Percentiles rank a stretch among this genome's conserved stretches.
phyloP scores from a whole-genome alignment of 345 rosid genomes.

The Ailanthus altissimus region DNA sequence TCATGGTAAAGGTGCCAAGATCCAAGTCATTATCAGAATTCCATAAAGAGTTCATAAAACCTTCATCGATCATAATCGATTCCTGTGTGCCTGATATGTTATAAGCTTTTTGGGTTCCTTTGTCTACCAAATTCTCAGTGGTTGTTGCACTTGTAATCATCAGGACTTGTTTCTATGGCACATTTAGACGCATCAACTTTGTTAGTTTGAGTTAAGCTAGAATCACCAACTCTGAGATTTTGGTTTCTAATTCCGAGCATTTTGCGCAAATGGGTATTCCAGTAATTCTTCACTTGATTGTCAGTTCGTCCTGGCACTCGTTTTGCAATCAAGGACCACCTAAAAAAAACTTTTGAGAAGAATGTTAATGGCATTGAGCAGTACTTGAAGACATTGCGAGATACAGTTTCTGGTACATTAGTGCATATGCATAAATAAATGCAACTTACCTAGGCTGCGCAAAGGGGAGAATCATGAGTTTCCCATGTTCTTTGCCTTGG shows the following conservation, averaged over 20 bases:
- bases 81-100: conserved; percentile 18
- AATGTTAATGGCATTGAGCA: not conserved
- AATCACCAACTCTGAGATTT: conserved; percentile 17
- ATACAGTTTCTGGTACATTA: not conserved
- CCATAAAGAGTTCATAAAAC: conserved; percentile 39
- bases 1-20: conserved; percentile 37
- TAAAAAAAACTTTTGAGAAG: not conserved
- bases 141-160: not conserved
- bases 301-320: conserved; percentile 74
- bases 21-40: conserved; percentile 38
- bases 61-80: conserved; percentile 21
- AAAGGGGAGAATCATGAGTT: no score
- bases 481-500: no score
- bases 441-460: not conserved
- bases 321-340: conserved; percentile 77
- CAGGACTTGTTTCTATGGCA: conserved; percentile 2
- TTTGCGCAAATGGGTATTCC: conserved; percentile 62
- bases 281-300: conserved; percentile 73
- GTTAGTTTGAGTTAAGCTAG: conserved; percentile 15
- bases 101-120: conserved; percentile 12
- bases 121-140: conserved; percentile 13
- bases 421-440: not conserved
- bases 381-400: not conserved
- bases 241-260: conserved; percentile 42
- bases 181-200: not conserved